Evolutionary conservation across 805 yeast species (phyloP).

Genomic region (Groenewaldozyma tartarivorans): DNA sequence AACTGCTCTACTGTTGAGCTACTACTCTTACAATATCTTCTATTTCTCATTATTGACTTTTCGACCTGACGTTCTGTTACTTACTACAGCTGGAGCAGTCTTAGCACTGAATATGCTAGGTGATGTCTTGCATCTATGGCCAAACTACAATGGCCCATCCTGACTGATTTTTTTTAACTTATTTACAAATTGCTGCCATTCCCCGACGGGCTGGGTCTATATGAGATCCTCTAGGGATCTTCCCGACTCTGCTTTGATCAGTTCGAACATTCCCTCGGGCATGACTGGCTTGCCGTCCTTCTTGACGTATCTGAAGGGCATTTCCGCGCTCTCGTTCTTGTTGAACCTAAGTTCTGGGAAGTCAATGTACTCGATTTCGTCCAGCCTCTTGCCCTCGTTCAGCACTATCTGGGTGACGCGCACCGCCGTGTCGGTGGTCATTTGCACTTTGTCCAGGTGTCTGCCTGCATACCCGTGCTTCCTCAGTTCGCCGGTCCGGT

Average conservation of each 20-base stretch:
- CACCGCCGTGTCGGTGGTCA: constrained; percentile 97
- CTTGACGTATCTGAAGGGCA: constrained; percentile 93
- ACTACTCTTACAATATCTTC: too few species aligned
- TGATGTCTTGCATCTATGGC: too few species aligned
- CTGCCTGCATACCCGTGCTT: constrained; percentile 82
- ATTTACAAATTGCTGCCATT: too few species aligned
- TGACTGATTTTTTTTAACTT: too few species aligned
- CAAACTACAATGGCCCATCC: too few species aligned
- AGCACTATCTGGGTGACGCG: constrained; percentile 79
- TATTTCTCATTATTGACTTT: too few species aligned
- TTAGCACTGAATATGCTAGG: too few species aligned
- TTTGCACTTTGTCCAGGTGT: constrained; percentile 78
- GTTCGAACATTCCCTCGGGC: constrained; percentile 84
- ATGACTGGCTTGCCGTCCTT: constrained; percentile 60
- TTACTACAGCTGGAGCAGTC: too few species aligned
- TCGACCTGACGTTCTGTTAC: too few species aligned
- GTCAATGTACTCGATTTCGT: constrained; percentile 75
- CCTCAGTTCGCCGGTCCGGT: constrained; percentile 84
- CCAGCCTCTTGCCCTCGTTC: constrained; percentile 46
- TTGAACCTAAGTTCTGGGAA: constrained; percentile 88
- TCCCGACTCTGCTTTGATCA: constrained; percentile 78
- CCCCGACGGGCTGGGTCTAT: too few species aligned
- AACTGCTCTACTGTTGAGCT: too few species aligned
- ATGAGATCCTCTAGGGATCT: constrained; percentile 40
- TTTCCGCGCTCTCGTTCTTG: constrained; percentile 86